These are phyloP conservation scores for Zymoseptoria ardabiliae DNA, from an alignment of 2,329 filamentous ascomycete species.

Conservation along the genomic window DNA sequence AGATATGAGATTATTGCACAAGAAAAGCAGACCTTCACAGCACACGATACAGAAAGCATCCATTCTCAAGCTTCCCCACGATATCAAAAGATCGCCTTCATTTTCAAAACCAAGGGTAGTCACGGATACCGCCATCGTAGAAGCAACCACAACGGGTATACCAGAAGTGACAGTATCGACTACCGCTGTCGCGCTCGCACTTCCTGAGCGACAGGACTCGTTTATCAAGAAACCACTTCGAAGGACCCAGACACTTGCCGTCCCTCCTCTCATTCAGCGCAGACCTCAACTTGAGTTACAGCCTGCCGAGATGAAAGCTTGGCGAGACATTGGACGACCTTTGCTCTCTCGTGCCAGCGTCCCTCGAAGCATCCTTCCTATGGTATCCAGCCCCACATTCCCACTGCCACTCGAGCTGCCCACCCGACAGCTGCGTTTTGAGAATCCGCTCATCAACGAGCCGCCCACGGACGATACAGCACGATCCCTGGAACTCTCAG, in stretches of 20 bases:
- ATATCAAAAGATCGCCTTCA: constrained; percentile 16
- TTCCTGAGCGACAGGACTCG: constrained; percentile 6
- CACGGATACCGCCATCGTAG: constrained; percentile 19
- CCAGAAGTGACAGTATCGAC: not conserved
- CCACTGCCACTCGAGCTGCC: not conserved
- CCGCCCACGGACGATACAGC: not conserved
- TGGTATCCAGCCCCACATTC: not conserved
- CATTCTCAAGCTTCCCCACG: not conserved
- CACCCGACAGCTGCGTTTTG: constrained; percentile 10
- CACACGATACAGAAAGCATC: constrained; percentile 17
- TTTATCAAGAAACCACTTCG: constrained; percentile 6
- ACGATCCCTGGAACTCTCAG: not conserved
- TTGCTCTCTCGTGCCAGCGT: not conserved
- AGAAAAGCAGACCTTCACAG: constrained; percentile 22
- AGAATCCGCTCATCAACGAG: constrained; percentile 1
- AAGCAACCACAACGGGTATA: constrained; percentile 8
- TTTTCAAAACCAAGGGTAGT: constrained; percentile 25
- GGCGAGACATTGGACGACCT: not conserved
- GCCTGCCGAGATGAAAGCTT: not conserved
- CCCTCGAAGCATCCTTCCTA: not conserved
- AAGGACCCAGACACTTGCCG: constrained; percentile 9
- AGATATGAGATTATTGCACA: constrained; percentile 23
- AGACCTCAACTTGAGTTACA: not conserved
- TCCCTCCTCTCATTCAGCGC: not conserved
- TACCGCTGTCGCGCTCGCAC: not conserved